A percentile compares a stretch with the other conserved stretches of the same genome.
Evolutionary conservation across 805 yeast species (phyloP).

Genomic region (Wickerhamia fluorescens): DNA sequence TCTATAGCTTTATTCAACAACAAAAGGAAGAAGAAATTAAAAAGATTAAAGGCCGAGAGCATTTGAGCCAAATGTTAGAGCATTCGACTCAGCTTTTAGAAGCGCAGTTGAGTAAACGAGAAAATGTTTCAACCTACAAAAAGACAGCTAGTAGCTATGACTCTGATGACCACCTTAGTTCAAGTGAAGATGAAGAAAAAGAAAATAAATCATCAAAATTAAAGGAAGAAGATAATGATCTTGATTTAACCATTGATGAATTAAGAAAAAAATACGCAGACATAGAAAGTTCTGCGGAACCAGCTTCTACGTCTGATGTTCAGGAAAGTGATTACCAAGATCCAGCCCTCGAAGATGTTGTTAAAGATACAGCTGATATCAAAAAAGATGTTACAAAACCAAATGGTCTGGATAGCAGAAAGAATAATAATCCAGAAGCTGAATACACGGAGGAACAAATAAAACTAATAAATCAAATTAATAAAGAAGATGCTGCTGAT

Average conservation of each 20-base stretch:
- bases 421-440: slow-evolving; percentile 1
- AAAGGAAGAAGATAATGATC: slow-evolving; percentile 41
- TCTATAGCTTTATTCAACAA: slow-evolving; percentile 63
- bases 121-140: slow-evolving; percentile 11
- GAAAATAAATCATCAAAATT: slow-evolving; percentile 17
- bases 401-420: slow-evolving; percentile 15
- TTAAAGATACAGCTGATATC: slow-evolving; percentile 9
- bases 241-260: slow-evolving; percentile 47
- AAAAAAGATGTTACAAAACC: slow-evolving; percentile 11
- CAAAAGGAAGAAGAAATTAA: slow-evolving; percentile 75
- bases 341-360: no score
- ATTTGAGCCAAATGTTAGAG: slow-evolving; percentile 78
- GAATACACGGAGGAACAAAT: slow-evolving; percentile 31
- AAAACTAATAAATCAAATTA: slow-evolving; percentile 17
- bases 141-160: slow-evolving; percentile 18
- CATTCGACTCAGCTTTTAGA: slow-evolving; percentile 87
- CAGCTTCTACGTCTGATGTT: slow-evolving; percentile 10
- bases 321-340: no score
- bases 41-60: slow-evolving; percentile 76
- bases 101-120: slow-evolving; percentile 56
- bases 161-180: slow-evolving; percentile 10
- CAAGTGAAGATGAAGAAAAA: slow-evolving; percentile 9
- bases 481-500: no score
- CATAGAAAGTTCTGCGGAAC: slow-evolving; percentile 22
- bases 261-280: slow-evolving; percentile 49